A percentile compares a stretch with the other conserved stretches of the same genome.
Evolutionary conservation across 148 eudicot genomes (phyloP).

Genomic region (Vaccinium vitisidaea): DNA sequence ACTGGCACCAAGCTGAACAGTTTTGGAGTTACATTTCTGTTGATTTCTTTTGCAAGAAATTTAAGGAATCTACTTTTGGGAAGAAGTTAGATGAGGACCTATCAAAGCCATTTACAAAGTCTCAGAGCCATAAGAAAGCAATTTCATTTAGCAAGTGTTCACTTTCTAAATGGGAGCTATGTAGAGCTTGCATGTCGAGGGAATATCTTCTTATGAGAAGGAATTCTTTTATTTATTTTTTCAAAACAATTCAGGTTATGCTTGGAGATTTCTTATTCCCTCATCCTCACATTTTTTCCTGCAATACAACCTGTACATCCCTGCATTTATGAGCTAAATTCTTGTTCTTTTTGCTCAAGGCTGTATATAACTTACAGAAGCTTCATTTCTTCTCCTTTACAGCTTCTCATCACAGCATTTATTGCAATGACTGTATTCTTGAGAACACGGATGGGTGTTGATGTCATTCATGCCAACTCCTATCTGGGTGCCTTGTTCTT

Average conservation of each 20-base stretch:
- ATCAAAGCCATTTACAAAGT: constrained; percentile 42
- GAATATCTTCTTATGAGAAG: constrained; percentile 73
- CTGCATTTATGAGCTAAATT: neutral
- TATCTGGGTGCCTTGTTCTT: constrained; percentile 73
- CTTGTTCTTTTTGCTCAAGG: neutral
- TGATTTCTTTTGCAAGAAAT: constrained; percentile 47
- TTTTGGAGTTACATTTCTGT: constrained; percentile 45
- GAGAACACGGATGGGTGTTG: constrained; percentile 58
- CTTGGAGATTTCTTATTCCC: neutral
- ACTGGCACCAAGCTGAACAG: constrained; percentile 43
- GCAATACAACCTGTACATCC: neutral
- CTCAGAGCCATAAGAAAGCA: constrained; percentile 40
- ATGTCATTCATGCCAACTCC: constrained; percentile 53
- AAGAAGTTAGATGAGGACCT: constrained; percentile 45
- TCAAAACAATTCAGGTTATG: constrained; percentile 61
- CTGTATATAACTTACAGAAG: neutral
- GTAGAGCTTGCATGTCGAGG: constrained; percentile 70
- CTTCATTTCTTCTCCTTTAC: constrained; percentile 26
- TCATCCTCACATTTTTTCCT: neutral
- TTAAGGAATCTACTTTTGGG: constrained; percentile 46
- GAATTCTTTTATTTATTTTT: constrained; percentile 65
- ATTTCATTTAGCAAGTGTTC: constrained; percentile 45
- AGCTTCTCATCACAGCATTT: constrained; percentile 54
- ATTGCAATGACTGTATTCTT: constrained; percentile 70
- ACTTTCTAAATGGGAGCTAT: constrained; percentile 60